Conservation (phyloP, 2,329 filamentous ascomycete species). For the Colletotrichum spaethianum region DNA sequence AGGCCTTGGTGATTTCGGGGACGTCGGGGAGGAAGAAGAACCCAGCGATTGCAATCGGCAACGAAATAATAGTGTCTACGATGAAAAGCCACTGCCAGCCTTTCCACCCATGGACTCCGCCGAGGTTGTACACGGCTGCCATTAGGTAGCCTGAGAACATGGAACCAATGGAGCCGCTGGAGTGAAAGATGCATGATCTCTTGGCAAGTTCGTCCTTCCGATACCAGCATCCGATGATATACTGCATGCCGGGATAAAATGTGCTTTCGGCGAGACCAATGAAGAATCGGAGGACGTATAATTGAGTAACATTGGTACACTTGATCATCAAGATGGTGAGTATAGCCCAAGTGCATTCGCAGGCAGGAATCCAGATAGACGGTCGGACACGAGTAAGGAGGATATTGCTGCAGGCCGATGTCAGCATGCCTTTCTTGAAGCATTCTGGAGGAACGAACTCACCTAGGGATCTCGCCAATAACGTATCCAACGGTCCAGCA, state of each 20-base stretch:
- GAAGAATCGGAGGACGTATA: constrained; percentile 49
- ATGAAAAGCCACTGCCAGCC: constrained; percentile 59
- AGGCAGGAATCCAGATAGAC: constrained; percentile 49
- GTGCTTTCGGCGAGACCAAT: constrained; percentile 49
- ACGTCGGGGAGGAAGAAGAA: constrained; percentile 45
- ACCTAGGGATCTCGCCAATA: constrained; percentile 48
- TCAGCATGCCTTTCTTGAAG: constrained; percentile 10
- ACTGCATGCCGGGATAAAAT: constrained; percentile 45
- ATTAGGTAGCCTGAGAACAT: constrained; percentile 53
- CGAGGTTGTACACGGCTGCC: constrained; percentile 53
- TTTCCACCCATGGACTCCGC: constrained; percentile 50
- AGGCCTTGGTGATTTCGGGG: constrained; percentile 40
- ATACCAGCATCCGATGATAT: constrained; percentile 51
- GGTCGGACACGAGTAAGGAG: constrained; percentile 50
- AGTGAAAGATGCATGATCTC: constrained; percentile 48
- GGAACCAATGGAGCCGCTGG: constrained; percentile 44
- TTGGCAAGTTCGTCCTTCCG: constrained; percentile 48
- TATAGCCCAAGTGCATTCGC: constrained; percentile 50
- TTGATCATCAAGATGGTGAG: constrained; percentile 52
- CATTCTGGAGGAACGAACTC: neutral
- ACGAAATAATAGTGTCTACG: constrained; percentile 52
- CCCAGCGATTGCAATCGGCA: constrained; percentile 45
- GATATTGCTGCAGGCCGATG: constrained; percentile 47
- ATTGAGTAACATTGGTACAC: constrained; percentile 51
- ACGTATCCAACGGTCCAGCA: constrained; percentile 47